A percentile compares a stretch with the other conserved stretches of the same genome.
phyloP scores from a whole-genome alignment of 2,329 filamentous ascomycete species.

The Lanzia echinophila region DNA sequence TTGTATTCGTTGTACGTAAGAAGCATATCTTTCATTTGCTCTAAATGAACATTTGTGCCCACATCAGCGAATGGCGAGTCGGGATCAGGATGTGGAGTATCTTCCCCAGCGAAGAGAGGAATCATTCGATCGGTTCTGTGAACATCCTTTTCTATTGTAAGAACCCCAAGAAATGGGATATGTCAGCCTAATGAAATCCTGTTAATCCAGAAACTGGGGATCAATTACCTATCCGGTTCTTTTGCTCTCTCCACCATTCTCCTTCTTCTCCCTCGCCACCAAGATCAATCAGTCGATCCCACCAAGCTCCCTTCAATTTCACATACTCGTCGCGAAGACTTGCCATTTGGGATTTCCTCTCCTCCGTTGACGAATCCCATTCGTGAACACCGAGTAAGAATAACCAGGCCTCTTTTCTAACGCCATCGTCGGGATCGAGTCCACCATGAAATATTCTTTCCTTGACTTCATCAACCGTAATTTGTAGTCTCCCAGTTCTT shows the following conservation, averaged over 20 bases:
- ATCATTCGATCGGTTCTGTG: constrained; percentile 94
- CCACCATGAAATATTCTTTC: constrained; percentile 96
- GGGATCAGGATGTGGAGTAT: constrained; percentile 92
- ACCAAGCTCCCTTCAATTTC: constrained; percentile 89
- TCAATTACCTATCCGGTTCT: constrained; percentile 77
- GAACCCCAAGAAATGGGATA: constrained; percentile 46
- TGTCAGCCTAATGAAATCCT: constrained; percentile 25
- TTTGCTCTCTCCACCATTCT: constrained; percentile 97
- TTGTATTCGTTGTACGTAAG: constrained; percentile 99
- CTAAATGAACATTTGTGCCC: constrained; percentile 93
- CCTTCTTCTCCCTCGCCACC: constrained; percentile 72
- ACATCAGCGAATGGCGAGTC: constrained; percentile 88
- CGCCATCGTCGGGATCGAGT: constrained; percentile 79
- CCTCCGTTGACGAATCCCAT: constrained; percentile 85
- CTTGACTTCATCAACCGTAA: constrained; percentile 89
- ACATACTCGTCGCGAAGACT: constrained; percentile 90
- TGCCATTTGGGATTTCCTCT: constrained; percentile 75
- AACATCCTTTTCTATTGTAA: constrained; percentile 82
- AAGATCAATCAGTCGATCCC: constrained; percentile 84
- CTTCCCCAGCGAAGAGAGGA: constrained; percentile 92
- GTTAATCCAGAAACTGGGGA: background rate
- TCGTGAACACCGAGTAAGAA: constrained; percentile 88
- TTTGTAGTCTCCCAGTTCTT: constrained; percentile 62
- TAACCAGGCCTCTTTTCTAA: constrained; percentile 93
- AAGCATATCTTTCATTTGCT: constrained; percentile 99